Evolutionary conservation across 768 basidiomycete genomes (phyloP), one percentile per base, ranked within the genome.

Genomic region (Roridomyces roridus): DNA sequence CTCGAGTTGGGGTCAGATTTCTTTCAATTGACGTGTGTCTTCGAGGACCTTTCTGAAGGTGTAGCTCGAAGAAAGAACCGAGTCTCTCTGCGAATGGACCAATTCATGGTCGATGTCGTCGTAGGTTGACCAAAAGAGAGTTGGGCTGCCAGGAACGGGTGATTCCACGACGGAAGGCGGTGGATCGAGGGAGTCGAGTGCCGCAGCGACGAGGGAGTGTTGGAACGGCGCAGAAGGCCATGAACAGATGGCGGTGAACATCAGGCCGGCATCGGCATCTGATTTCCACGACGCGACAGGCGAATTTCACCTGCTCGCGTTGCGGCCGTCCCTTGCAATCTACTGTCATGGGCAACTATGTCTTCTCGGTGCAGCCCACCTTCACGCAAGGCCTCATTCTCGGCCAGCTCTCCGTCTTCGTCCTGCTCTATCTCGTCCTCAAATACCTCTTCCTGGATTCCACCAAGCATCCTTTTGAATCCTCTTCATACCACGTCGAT

Each of bases 401-500:
- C 40, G 96, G 96, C 53, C 96, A 98, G 72, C 79, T 93, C 20
- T 96, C 94, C 23, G 88, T 99, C 65, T 77, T 94, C 40, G 66
- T 89, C 46, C 80, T 96, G 43, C 81, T 92, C 25, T 80, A 79
- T 43, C 75, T 95, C 59, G 84, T 99, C 69, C 85, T 99, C 74
- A 92, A 92, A 68, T 98, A 97, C 75, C 87, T 98, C 53, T 97
- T 99, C 68, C 88, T 99, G 60, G 93, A 97, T 65, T 85, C 91
- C 6, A 80, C 85, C 24, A 77, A 82, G 55, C 74, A 81, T 60
- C 80, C 81, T 0, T 79, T 82, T 65, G 83, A 83, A 59, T 77
- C 80, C 0, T 77, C 83, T 1, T 77, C 81, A 29, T 89, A 86
- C 70, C 87, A 85, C 55, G 73, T 81, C 44, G 83, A 84, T 62